Evolutionary conservation across 441 rosid species (phyloP).

Genomic region (Iberis amara): DNA sequence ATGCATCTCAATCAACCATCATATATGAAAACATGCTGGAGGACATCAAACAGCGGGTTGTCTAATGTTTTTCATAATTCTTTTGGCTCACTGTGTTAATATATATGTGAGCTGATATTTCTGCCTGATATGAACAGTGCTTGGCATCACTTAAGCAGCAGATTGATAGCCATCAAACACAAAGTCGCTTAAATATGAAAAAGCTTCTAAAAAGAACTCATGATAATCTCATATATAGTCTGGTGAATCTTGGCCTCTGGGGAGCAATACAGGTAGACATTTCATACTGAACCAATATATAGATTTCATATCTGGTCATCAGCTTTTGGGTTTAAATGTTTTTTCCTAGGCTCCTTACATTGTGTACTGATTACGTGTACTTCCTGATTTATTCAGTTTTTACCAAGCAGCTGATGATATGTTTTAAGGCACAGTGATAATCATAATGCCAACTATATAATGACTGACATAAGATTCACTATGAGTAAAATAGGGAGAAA

Average conservation of each 20-base stretch:
- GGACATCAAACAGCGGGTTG: constrained; percentile 60
- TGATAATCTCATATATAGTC: constrained; percentile 58
- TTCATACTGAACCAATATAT: constrained; percentile 21
- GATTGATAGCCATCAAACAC: constrained; percentile 44
- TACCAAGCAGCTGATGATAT: constrained; percentile 17
- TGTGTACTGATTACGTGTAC: constrained; percentile 16
- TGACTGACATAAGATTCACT: constrained; percentile 16
- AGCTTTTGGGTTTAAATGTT: constrained; percentile 13
- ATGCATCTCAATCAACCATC: constrained; percentile 32
- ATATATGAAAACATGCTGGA: constrained; percentile 39
- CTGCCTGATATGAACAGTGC: constrained; percentile 53
- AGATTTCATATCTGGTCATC: constrained; percentile 19
- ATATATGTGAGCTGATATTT: constrained; percentile 25
- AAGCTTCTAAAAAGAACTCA: constrained; percentile 57
- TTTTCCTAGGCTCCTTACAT: constrained; percentile 2
- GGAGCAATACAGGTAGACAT: constrained; percentile 73
- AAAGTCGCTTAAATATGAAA: constrained; percentile 42
- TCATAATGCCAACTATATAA: constrained; percentile 10
- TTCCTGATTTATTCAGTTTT: constrained; percentile 19
- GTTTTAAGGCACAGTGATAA: constrained; percentile 11
- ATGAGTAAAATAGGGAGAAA: constrained; percentile 11
- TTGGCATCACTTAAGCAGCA: constrained; percentile 46
- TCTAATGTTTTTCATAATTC: constrained; percentile 24
- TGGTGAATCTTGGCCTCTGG: constrained; percentile 75
- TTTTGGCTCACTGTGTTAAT: constrained; percentile 24